A percentile compares a stretch with the other conserved stretches of the same genome.
phyloP scores from a whole-genome alignment of 495 filamentous ascomycete genomes.

The Lasiosphaeria ovina region DNA sequence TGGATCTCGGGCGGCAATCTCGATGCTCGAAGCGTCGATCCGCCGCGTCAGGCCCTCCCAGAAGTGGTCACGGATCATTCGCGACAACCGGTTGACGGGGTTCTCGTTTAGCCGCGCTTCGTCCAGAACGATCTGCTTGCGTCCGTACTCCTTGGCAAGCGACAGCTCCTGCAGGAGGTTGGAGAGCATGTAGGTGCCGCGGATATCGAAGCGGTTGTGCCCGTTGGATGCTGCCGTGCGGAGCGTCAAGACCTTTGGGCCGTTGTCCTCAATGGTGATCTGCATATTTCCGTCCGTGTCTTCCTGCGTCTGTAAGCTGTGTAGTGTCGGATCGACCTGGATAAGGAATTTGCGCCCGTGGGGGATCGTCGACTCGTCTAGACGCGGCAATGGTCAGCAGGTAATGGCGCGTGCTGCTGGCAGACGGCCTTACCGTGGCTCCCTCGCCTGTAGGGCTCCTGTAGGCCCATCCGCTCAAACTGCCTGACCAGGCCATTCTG shows the following conservation, averaged over 20 bases:
- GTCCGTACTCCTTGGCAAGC: constrained; percentile 80
- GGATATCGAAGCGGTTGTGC: constrained; percentile 78
- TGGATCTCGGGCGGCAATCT: constrained; percentile 76
- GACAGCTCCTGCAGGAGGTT: constrained; percentile 93
- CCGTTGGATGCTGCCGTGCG: constrained; percentile 85
- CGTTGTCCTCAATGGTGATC: constrained; percentile 93
- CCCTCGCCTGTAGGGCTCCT: constrained; percentile 46
- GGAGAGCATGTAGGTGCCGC: constrained; percentile 93
- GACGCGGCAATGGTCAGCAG: constrained; percentile 2
- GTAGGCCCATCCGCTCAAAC: constrained; percentile 41
- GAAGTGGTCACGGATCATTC: constrained; percentile 82
- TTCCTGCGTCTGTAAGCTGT: constrained; percentile 70
- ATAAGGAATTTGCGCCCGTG: constrained; percentile 70
- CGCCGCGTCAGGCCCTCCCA: constrained; percentile 85
- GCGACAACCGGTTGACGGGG: constrained; percentile 78
- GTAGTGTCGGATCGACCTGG: constrained; percentile 71
- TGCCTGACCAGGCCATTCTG: constrained; percentile 46
- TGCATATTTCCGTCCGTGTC: constrained; percentile 90
- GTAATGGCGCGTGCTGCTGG: background rate
- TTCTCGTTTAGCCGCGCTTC: constrained; percentile 87
- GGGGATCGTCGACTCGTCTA: constrained; percentile 46
- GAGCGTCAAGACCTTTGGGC: constrained; percentile 83
- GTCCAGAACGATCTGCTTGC: constrained; percentile 81
- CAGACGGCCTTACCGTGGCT: constrained; percentile 42
- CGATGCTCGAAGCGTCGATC: constrained; percentile 87